phyloP scores from a whole-genome alignment of 148 eudicot genomes.

The Vaccinium corymbosum region DNA sequence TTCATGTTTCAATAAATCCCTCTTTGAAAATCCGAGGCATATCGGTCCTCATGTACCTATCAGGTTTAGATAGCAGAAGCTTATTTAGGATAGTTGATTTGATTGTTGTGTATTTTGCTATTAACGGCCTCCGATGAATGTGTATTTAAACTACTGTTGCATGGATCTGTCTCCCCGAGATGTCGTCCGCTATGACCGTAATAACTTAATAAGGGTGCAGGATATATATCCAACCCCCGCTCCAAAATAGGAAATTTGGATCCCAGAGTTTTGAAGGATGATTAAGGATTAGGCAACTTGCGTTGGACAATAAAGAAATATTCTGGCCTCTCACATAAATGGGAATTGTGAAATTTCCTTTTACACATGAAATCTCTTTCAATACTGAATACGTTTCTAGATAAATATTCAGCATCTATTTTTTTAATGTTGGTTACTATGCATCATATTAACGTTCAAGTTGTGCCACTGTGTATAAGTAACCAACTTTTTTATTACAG shows the following conservation, averaged over 20 bases:
- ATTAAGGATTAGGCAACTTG: not conserved
- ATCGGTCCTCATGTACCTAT: not conserved
- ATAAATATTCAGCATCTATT: not conserved
- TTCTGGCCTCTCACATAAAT: not conserved
- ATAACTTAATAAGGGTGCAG: not conserved
- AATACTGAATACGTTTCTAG: not conserved
- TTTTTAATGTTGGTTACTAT: not conserved
- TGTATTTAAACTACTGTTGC: not conserved
- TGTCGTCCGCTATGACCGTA: not conserved
- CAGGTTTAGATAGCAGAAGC: not conserved
- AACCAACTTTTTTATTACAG: not conserved
- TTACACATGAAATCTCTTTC: not conserved
- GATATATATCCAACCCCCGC: not conserved
- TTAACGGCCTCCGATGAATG: not conserved
- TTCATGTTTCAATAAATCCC: not conserved
- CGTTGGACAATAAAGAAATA: not conserved
- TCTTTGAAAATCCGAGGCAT: not conserved
- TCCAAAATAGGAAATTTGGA: not conserved
- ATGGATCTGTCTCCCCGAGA: not conserved
- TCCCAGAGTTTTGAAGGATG: not conserved
- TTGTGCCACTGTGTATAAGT: not conserved
- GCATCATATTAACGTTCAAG: not conserved
- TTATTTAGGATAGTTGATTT: not conserved
- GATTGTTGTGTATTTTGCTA: not conserved
- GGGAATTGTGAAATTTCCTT: too few species aligned